Base-by-base conservation (phyloP, 345 rosid genomes). In the Dipteronia sinensis region DNA sequence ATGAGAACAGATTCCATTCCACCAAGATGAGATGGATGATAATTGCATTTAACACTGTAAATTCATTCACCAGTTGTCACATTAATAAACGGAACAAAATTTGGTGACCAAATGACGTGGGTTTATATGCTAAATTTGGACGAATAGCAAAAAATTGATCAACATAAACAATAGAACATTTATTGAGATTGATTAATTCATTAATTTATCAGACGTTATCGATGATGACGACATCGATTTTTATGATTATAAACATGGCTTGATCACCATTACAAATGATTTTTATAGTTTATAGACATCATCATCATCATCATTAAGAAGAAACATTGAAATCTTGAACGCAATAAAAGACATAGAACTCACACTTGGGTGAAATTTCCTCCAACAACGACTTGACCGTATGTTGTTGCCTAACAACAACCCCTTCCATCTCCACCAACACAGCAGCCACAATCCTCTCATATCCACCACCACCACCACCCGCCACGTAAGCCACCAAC, bases 381-480 rank as follows among this genome's bases (percentile, higher is more conserved):
- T 89, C 83, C 82, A 94, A 59, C 27, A 96, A 79, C 86, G 91
- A 65, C 84, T 90, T 87, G 27, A 94, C 97, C 77, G 93, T 85
- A 16, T 73, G 75, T 76, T 96, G 94, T 81, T 96, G 99, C 78
- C 76, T 74, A 75, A 90, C 98, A 67, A 75, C 77, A 65, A 85
- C 94, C 23, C 85, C 92, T 20, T 84, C 90, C 80, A 84, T 94
- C 90, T 96, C 99, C 81, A 92, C 98, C 83, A 96, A 61, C 38
- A 88, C 90, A 0, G 92, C 98, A 46, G 79, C 89, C 44, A 81
- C 81, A 81, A 96, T 96, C 75, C 86, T 83, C 83, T 91, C 97
- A 65, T 91, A 94, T 5, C 87, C 97, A 16, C 88, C 95, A 20
- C 98, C 95, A 20, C 98, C 88, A 0, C 90, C 85, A 1, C 80